A percentile compares a stretch with the other conserved stretches of the same genome.
phyloP scores from a whole-genome alignment of 2,329 filamentous ascomycete genomes.

The Ophiostoma sp. region DNA sequence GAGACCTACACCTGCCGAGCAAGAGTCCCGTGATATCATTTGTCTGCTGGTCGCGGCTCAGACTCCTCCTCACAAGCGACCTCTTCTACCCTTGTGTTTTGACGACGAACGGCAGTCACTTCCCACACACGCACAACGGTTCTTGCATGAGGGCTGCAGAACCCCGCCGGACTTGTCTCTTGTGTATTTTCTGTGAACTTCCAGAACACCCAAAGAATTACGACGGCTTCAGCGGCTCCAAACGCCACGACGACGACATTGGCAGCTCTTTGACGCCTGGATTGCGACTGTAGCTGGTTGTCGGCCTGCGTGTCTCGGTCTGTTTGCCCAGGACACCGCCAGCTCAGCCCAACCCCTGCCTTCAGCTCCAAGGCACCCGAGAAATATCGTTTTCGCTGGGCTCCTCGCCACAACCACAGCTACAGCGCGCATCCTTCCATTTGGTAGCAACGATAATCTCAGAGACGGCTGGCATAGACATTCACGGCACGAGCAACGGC shows the following conservation, averaged over 20 bases:
- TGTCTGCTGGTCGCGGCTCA: neutral
- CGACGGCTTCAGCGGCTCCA: neutral
- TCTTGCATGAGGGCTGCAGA: neutral
- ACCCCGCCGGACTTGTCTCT: constrained; percentile 7
- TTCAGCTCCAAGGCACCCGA: neutral
- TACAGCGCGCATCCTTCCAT: too few relatives aligned
- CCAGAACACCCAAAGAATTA: too few relatives aligned
- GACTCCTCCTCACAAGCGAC: neutral
- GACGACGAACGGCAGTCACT: neutral
- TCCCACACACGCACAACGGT: neutral
- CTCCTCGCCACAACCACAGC: neutral
- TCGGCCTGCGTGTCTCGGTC: neutral
- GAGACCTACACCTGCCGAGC: neutral
- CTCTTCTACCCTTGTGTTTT: neutral
- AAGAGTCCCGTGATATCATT: constrained; percentile 8
- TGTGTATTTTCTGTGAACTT: neutral
- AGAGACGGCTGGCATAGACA: neutral
- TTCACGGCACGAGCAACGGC: neutral
- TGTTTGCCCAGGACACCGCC: neutral
- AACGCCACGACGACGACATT: neutral
- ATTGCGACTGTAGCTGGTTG: neutral
- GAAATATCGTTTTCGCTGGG: neutral
- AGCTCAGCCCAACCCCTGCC: neutral
- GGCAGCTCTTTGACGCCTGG: neutral
- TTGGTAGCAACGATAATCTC: neutral